Evolutionary conservation across 768 basidiomycete species (phyloP).

Genomic region (Sporobolomyces pararoseus): DNA sequence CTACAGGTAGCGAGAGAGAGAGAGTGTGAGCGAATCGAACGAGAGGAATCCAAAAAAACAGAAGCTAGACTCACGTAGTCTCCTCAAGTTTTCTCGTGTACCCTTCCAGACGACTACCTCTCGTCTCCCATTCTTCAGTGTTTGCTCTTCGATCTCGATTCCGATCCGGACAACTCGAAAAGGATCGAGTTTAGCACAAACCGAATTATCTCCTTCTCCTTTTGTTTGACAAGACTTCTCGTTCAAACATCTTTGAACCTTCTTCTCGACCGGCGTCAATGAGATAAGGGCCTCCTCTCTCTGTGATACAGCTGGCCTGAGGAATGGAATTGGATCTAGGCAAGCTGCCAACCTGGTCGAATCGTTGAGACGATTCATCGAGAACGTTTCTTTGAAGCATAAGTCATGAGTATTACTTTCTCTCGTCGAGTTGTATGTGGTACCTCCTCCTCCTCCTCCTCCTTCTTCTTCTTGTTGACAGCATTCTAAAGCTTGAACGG

Average conservation of each 20-base stretch:
- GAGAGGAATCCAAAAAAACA: too few species aligned
- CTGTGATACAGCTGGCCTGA: neutral
- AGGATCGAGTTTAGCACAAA: slow-evolving; percentile 54
- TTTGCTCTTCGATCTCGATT: slow-evolving; percentile 58
- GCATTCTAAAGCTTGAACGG: too few species aligned
- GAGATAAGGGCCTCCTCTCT: too few species aligned
- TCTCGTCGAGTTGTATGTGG: too few species aligned
- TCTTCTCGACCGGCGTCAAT: too few species aligned
- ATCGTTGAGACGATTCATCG: neutral
- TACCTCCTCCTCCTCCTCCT: neutral
- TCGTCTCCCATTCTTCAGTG: slow-evolving; percentile 63
- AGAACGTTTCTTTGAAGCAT: neutral
- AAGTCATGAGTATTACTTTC: too few species aligned
- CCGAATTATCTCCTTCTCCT: neutral
- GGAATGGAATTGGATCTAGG: slow-evolving; percentile 25
- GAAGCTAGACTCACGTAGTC: too few species aligned
- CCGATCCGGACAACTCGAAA: slow-evolving; percentile 66
- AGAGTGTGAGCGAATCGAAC: too few species aligned
- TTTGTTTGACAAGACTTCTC: neutral
- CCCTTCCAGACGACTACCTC: slow-evolving; percentile 63
- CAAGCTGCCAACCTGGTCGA: slow-evolving; percentile 2
- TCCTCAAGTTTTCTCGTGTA: slow-evolving; percentile 48
- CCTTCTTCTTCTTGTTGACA: too few species aligned
- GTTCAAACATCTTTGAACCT: slow-evolving; percentile 20
- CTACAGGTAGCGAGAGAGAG: neutral